Conservation (phyloP, 768 basidiomycete genomes). For the Rhodotorula kratochvilovae region DNA sequence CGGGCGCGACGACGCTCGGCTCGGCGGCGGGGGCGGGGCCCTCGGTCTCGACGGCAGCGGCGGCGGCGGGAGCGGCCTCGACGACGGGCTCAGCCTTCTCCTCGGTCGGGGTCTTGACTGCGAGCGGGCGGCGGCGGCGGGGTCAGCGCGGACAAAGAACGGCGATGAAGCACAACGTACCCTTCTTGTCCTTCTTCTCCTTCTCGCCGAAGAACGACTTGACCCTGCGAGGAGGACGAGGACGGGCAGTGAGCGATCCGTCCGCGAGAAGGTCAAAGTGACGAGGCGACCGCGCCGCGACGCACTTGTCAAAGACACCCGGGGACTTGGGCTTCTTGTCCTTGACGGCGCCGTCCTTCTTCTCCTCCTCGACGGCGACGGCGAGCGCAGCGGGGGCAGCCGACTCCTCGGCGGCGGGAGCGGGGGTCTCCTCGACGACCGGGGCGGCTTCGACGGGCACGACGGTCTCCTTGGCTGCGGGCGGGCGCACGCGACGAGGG, state of each 20-base stretch:
- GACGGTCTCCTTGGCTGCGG: not conserved
- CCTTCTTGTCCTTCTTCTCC: constrained; percentile 37
- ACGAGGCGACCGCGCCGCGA: not conserved
- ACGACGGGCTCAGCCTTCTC: constrained; percentile 18
- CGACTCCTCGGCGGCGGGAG: not conserved
- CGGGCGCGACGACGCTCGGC: constrained; percentile 16
- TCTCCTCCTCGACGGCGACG: not conserved
- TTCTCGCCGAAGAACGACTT: constrained; percentile 35
- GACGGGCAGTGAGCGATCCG: not conserved
- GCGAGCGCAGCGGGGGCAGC: not conserved
- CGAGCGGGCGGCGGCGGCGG: not conserved
- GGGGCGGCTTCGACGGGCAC: not conserved
- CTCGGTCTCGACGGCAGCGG: not conserved
- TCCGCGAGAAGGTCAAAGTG: too few species aligned
- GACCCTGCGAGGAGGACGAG: constrained; percentile 2
- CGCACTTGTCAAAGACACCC: constrained; percentile 30
- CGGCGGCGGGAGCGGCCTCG: not conserved
- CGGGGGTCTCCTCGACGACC: too few species aligned
- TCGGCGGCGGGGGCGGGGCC: not conserved
- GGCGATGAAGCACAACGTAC: not conserved
- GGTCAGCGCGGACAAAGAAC: not conserved
- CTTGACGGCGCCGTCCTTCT: constrained; percentile 6
- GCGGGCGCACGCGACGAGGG: too few species aligned
- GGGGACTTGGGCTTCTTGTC: constrained; percentile 29
- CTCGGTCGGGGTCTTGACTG: constrained; percentile 35